Percentiles rank a stretch among this genome's conserved stretches.
phyloP scores from a whole-genome alignment of 1,139 yeast species.

The Debaryomyces sp. region DNA sequence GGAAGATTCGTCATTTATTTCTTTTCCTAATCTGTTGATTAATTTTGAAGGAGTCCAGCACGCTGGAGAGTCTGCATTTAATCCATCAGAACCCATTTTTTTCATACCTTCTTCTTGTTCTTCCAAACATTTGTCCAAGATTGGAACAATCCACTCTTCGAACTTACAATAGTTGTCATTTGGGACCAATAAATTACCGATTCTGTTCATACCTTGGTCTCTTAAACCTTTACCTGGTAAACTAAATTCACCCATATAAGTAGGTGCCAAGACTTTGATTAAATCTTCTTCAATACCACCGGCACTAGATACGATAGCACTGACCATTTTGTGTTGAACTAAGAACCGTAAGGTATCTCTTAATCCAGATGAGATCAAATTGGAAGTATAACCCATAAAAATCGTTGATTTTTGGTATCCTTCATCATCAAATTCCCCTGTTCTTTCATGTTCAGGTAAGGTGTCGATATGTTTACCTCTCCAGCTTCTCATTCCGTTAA shows the following conservation, averaged over 20 bases:
- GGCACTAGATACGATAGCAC: slow-evolving; percentile 92
- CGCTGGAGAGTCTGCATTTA: slow-evolving; percentile 47
- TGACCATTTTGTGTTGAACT: slow-evolving; percentile 92
- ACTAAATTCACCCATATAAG: slow-evolving; percentile 88
- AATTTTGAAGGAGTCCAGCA: slow-evolving; percentile 92
- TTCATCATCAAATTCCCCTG: slow-evolving; percentile 77
- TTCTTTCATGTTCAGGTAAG: slow-evolving; percentile 67
- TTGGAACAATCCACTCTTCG: slow-evolving; percentile 98
- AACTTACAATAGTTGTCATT: slow-evolving; percentile 96
- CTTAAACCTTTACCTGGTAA: slow-evolving; percentile 80
- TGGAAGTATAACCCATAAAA: slow-evolving; percentile 96
- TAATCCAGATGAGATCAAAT: slow-evolving; percentile 90
- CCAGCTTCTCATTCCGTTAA: slow-evolving; percentile 90
- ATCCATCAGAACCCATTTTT: slow-evolving; percentile 61
- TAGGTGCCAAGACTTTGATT: slow-evolving; percentile 93
- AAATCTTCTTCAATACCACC: slow-evolving; percentile 98
- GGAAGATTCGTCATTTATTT: slow-evolving; percentile 90
- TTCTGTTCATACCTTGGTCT: slow-evolving; percentile 95
- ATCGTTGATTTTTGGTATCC: slow-evolving; percentile 88
- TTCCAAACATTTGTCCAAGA: slow-evolving; percentile 80
- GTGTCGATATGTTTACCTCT: slow-evolving; percentile 73
- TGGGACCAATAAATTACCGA: slow-evolving; percentile 95
- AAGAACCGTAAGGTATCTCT: slow-evolving; percentile 87
- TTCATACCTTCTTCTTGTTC: slow-evolving; percentile 78
- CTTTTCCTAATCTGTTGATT: slow-evolving; percentile 92